Evolutionary conservation across 768 basidiomycete species (phyloP).

Genomic region (Naganishia antarctica): DNA sequence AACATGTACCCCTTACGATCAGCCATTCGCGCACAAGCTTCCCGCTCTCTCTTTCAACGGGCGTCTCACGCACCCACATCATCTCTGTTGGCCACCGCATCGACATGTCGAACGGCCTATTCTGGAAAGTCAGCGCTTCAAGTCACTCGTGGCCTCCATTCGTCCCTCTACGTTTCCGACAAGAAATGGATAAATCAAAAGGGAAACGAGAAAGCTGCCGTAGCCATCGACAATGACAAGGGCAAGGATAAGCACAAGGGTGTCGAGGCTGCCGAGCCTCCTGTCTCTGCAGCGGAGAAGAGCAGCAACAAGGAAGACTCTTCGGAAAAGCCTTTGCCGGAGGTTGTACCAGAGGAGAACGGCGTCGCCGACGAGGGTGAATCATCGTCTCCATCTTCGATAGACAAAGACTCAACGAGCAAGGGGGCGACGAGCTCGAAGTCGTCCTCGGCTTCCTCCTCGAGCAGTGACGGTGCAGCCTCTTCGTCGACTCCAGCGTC

Average conservation of each 20-base stretch:
- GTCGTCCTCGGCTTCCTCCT: constrained; percentile 24
- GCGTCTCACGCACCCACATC: constrained; percentile 3
- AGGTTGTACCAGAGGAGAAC: constrained; percentile 17
- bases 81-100: background rate
- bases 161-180: constrained; percentile 5
- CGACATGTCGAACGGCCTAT: background rate
- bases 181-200: constrained; percentile 27
- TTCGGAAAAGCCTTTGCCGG: background rate
- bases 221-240: background rate
- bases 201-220: background rate
- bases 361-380: constrained; percentile 20
- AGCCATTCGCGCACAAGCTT: constrained; percentile 9
- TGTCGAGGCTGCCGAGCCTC: background rate
- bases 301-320: background rate
- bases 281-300: background rate
- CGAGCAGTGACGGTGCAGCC: background rate
- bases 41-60: constrained; percentile 5
- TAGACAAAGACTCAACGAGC: background rate
- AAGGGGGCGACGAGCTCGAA: constrained; percentile 18
- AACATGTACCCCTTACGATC: constrained; percentile 12
- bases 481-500: constrained; percentile 20
- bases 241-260: constrained; percentile 1
- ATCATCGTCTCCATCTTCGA: background rate
- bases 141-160: background rate
- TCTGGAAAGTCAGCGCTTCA: background rate